Evolutionary conservation across 306 rosid species (phyloP).

Genomic region (Carpinus fangiana): DNA sequence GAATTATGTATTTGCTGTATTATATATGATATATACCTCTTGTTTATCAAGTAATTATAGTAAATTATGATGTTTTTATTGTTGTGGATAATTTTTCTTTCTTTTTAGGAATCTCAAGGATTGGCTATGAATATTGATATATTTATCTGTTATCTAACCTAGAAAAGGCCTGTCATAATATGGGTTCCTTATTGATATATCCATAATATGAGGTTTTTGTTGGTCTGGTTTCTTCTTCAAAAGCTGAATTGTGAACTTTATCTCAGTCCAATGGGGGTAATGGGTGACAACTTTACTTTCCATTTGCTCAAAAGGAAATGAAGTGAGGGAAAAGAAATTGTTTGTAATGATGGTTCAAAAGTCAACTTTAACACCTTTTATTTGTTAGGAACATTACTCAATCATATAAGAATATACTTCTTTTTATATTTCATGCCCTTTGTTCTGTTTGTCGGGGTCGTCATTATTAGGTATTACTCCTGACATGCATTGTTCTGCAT

Average conservation of each 20-base stretch:
- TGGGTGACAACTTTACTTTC: background rate
- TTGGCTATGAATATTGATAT: constrained; percentile 2
- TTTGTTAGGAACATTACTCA: background rate
- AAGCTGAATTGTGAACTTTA: background rate
- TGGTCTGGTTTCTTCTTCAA: constrained; percentile 4
- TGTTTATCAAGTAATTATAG: background rate
- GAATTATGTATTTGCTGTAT: background rate
- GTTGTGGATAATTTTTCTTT: background rate
- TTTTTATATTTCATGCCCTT: background rate
- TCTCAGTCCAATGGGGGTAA: background rate
- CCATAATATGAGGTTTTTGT: background rate
- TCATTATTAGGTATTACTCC: background rate
- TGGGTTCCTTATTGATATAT: background rate
- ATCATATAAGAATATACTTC: background rate
- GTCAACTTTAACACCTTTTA: background rate
- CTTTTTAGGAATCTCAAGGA: background rate
- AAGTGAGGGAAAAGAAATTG: background rate
- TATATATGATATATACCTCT: background rate
- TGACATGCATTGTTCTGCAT: background rate
- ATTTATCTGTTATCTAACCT: background rate
- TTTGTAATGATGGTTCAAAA: background rate
- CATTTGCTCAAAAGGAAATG: background rate
- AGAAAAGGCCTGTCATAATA: constrained; percentile 18
- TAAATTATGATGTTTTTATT: background rate
- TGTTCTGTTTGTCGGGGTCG: background rate